Conservation (phyloP, 2,329 filamentous ascomycete genomes). For the Aspergillus sp. region DNA sequence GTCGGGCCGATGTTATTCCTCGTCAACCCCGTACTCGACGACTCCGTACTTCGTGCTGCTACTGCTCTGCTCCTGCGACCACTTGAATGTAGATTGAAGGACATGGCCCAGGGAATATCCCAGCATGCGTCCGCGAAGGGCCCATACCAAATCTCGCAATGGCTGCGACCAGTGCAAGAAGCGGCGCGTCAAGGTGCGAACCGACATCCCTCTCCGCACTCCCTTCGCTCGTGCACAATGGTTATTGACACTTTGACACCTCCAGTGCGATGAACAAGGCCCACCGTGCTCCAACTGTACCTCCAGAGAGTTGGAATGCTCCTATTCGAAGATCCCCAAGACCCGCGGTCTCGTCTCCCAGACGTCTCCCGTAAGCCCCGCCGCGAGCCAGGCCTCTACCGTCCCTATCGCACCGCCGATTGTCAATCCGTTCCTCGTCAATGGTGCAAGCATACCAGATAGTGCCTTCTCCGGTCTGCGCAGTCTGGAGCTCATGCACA, state of each 20-base stretch:
- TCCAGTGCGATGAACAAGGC: constrained; percentile 33
- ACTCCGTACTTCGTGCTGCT: too few species aligned
- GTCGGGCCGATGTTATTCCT: too few species aligned
- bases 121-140: constrained; percentile 30
- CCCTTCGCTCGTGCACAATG: background rate
- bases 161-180: constrained; percentile 36
- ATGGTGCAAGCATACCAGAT: constrained; percentile 3
- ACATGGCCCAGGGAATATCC: background rate
- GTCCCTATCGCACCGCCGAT: background rate
- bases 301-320: constrained; percentile 28
- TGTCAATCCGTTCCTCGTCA: background rate
- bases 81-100: background rate
- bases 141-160: constrained; percentile 37
- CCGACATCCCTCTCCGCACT: background rate
- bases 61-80: too few species aligned
- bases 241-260: constrained; percentile 5
- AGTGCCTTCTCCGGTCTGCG: constrained; percentile 15
- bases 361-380: constrained; percentile 4
- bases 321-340: constrained; percentile 16
- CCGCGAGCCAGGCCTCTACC: constrained; percentile 1
- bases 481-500: constrained; percentile 47
- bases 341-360: constrained; percentile 6
- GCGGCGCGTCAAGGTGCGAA: constrained; percentile 32
- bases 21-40: too few species aligned
- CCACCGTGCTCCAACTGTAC: constrained; percentile 34